phyloP scores from a whole-genome alignment of 176 grass and related monocot genomes.

The Tillandsia leiboldiana region DNA sequence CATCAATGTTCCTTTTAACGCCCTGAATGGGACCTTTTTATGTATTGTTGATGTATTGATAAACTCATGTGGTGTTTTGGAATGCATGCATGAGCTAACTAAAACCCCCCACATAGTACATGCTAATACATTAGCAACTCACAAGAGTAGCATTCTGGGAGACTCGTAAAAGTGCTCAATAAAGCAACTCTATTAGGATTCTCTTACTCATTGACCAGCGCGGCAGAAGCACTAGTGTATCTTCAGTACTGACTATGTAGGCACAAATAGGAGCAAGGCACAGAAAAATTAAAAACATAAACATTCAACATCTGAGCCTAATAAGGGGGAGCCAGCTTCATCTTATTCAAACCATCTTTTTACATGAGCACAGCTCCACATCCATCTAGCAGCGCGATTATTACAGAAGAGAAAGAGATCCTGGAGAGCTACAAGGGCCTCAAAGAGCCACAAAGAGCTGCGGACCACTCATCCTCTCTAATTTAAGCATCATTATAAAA shows the following conservation, averaged over 20 bases:
- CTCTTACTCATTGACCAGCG: neutral
- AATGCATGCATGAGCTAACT: no score
- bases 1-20: no score
- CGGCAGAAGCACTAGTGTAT: neutral
- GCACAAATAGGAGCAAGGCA: neutral
- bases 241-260: neutral
- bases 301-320: neutral
- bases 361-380: conserved; percentile 37
- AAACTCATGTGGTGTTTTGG: no score
- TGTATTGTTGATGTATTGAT: no score
- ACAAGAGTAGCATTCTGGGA: neutral
- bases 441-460: conserved; percentile 5
- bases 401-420: conserved; percentile 17
- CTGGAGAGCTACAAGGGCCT: neutral
- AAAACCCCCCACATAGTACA: no score
- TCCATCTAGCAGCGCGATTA: conserved; percentile 26
- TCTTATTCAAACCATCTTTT: conserved; percentile 37
- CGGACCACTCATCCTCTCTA: conserved; percentile 17
- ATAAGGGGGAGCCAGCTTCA: conserved; percentile 30
- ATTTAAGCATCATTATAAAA: conserved; percentile 2
- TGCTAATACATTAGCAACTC: no score
- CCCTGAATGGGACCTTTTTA: no score
- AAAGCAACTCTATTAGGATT: neutral
- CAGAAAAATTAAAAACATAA: neutral
- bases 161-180: neutral